phyloP scores from a whole-genome alignment of 441 rosid species.

The Erysimum cheiri region DNA sequence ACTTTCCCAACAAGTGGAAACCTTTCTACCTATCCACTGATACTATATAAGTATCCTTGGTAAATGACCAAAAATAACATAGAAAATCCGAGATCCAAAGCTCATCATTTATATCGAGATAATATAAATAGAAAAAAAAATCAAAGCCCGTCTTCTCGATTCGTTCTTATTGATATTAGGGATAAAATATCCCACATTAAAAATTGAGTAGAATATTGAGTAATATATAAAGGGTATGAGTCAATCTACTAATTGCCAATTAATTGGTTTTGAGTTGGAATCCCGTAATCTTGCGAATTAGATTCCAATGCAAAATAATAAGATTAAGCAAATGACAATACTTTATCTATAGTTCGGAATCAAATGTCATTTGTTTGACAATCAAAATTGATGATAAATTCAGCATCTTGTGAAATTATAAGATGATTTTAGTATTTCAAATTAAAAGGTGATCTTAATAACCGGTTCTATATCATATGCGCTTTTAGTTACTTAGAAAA shows the following conservation, averaged over 20 bases:
- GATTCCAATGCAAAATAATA: conserved; percentile 24
- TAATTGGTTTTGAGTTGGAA: no score
- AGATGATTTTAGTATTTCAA: neutral
- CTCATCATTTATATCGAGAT: conserved; percentile 55
- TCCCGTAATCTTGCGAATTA: no score
- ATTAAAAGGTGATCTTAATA: neutral
- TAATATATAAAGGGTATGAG: no score
- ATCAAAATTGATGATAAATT: conserved; percentile 21
- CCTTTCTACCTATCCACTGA: conserved; percentile 81
- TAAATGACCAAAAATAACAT: conserved; percentile 8
- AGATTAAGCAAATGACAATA: neutral
- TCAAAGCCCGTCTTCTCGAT: conserved; percentile 77
- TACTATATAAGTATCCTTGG: conserved; percentile 74
- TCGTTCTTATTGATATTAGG: conserved; percentile 82
- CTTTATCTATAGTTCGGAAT: neutral
- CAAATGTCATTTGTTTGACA: neutral
- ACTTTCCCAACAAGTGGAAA: conserved; percentile 74
- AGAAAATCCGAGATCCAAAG: conserved; percentile 11
- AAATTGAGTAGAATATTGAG: no score
- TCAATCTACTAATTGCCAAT: no score
- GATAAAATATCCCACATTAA: no score
- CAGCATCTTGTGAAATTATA: conserved; percentile 9
- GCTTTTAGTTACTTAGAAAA: neutral
- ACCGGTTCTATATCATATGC: neutral
- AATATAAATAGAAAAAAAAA: conserved; percentile 74